phyloP scores from a whole-genome alignment of 2,329 filamentous ascomycete genomes.

The Cercospora janseana region DNA sequence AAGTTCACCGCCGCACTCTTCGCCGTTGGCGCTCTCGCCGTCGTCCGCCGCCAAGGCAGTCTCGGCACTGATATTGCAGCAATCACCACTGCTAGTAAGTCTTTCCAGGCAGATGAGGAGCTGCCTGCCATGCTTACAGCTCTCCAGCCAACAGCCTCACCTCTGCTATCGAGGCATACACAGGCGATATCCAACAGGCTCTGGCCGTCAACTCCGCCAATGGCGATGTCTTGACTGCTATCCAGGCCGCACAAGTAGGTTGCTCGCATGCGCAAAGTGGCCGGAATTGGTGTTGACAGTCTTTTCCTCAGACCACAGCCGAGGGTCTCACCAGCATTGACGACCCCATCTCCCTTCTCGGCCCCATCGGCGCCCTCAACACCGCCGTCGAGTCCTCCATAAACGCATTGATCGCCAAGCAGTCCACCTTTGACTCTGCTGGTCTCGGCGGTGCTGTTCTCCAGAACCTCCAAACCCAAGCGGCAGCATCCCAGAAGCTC shows the following conservation, averaged over 20 bases:
- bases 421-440: constrained; percentile 2
- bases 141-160: constrained; percentile 5
- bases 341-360: constrained; percentile 10
- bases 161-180: constrained; percentile 14
- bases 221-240: constrained; percentile 13
- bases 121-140: background rate
- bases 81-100: constrained; percentile 8
- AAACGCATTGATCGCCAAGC: constrained; percentile 12
- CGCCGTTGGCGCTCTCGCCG: constrained; percentile 15
- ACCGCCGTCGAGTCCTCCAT: constrained; percentile 16
- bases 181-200: constrained; percentile 11
- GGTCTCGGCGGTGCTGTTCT: constrained; percentile 14
- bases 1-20: constrained; percentile 18
- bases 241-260: constrained; percentile 9
- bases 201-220: constrained; percentile 11
- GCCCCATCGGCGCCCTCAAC: constrained; percentile 11
- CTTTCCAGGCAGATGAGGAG: background rate
- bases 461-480: constrained; percentile 6
- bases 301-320: constrained; percentile 11
- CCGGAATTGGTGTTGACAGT: no score
- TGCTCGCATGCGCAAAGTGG: no score
- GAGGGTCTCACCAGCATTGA: constrained; percentile 7
- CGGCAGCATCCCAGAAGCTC: background rate
- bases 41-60: constrained; percentile 13
- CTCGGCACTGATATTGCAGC: constrained; percentile 8